These are phyloP conservation scores for Begonia loranthoides DNA, from an alignment of 306 rosid genomes.

Conservation along the genomic window DNA sequence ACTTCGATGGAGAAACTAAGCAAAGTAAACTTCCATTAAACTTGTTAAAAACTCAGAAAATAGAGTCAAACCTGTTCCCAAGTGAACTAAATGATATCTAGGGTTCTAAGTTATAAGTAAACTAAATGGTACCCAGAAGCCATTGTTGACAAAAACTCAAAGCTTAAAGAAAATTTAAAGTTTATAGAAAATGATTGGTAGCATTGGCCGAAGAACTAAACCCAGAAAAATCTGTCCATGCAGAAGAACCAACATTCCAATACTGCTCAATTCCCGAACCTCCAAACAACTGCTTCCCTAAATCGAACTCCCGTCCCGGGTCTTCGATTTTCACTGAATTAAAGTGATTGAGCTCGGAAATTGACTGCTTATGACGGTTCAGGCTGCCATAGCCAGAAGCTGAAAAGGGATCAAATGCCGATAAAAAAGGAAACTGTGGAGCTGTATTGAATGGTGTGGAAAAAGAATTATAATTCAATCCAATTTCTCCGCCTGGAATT, in stretches of 20 bases:
- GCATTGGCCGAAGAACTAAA: conserved; percentile 45
- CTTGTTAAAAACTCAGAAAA: too few relatives aligned
- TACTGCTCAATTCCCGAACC: conserved; percentile 43
- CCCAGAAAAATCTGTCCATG: conserved; percentile 57
- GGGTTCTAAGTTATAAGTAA: too few relatives aligned
- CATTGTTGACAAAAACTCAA: too few relatives aligned
- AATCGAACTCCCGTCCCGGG: conserved; percentile 8
- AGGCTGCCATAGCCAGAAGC: conserved; percentile 3
- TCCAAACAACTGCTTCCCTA: conserved; percentile 1
- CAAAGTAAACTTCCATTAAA: too few relatives aligned
- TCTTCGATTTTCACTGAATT: conserved; percentile 64
- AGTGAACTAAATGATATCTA: too few relatives aligned
- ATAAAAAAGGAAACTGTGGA: neutral
- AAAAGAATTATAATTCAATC: conserved; percentile 37
- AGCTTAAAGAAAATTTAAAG: neutral
- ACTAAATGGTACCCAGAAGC: too few relatives aligned
- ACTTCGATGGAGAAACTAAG: too few relatives aligned
- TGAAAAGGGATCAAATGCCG: neutral
- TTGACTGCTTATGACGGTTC: conserved; percentile 22
- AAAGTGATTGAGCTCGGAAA: conserved; percentile 21
- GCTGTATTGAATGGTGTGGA: neutral
- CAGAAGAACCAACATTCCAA: conserved; percentile 27
- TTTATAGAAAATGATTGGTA: conserved; percentile 24
- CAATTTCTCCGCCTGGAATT: conserved; percentile 26
- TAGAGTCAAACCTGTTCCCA: too few relatives aligned